A percentile compares a stretch with the other conserved stretches of the same genome.
phyloP scores from a whole-genome alignment of 2,329 filamentous ascomycete genomes.

The Calonectria henricotiae region DNA sequence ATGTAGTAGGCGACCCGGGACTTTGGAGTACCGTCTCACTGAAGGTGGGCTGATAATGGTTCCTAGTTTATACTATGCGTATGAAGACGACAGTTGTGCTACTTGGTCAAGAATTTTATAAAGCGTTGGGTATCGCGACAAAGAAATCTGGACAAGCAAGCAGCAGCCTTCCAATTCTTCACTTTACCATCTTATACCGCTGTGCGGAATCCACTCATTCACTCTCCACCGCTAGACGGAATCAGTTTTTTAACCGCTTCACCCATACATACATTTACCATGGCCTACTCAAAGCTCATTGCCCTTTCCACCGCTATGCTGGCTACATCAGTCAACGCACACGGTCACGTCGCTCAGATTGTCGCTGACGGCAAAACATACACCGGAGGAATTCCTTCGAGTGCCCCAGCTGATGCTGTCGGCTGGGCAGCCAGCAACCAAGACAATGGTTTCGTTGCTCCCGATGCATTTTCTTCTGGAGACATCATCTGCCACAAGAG shows the following conservation, averaged over 20 bases:
- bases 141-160: not conserved
- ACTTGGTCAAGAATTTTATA: not conserved
- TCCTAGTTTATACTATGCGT: not conserved
- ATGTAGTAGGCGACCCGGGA: too few species aligned
- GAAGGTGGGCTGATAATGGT: not conserved
- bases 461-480: constrained; percentile 57
- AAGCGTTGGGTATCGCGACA: not conserved
- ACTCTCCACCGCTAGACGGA: constrained; percentile 6
- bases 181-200: not conserved
- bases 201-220: constrained; percentile 21
- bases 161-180: constrained; percentile 23
- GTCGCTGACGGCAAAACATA: constrained; percentile 54
- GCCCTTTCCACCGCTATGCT: constrained; percentile 46
- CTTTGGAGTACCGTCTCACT: constrained; percentile 5
- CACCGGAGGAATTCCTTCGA: constrained; percentile 52
- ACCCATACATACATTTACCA: constrained; percentile 27
- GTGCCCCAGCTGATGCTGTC: constrained; percentile 54
- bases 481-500: constrained; percentile 68
- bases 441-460: constrained; percentile 65
- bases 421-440: constrained; percentile 58
- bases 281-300: constrained; percentile 28
- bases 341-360: constrained; percentile 53
- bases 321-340: constrained; percentile 51
- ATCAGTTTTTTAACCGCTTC: constrained; percentile 36
- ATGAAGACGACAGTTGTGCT: not conserved